phyloP scores from a whole-genome alignment of 2,329 filamentous ascomycete species.

The Alternaria ventricosa region DNA sequence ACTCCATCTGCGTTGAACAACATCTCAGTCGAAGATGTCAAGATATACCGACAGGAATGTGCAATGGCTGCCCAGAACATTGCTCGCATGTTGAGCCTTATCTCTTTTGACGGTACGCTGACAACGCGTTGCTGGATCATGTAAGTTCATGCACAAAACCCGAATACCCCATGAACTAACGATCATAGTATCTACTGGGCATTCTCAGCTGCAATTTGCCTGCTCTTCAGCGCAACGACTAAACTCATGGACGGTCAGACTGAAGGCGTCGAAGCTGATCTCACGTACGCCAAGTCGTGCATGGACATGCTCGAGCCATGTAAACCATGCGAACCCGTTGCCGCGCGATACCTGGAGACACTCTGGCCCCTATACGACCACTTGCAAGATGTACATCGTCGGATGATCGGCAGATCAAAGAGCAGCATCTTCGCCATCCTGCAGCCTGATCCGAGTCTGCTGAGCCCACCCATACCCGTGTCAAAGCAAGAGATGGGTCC shows the following conservation, averaged over 20 bases:
- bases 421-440: slow-evolving; percentile 45
- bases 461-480: slow-evolving; percentile 38
- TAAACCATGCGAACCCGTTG: slow-evolving; percentile 41
- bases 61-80: slow-evolving; percentile 45
- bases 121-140: slow-evolving; percentile 48
- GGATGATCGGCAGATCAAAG: slow-evolving; percentile 39
- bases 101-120: slow-evolving; percentile 44
- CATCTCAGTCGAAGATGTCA: slow-evolving; percentile 34
- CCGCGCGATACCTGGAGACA: slow-evolving; percentile 40
- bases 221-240: slow-evolving; percentile 44
- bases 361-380: slow-evolving; percentile 46
- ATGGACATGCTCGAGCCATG: slow-evolving; percentile 46
- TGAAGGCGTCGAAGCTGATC: slow-evolving; percentile 41
- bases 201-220: slow-evolving; percentile 43
- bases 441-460: slow-evolving; percentile 29
- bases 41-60: slow-evolving; percentile 40
- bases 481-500: slow-evolving; percentile 44
- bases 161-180: background rate
- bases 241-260: slow-evolving; percentile 42
- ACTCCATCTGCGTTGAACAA: slow-evolving; percentile 31
- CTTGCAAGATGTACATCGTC: slow-evolving; percentile 41
- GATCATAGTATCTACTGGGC: slow-evolving; percentile 44
- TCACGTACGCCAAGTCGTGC: slow-evolving; percentile 42
- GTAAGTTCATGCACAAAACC: background rate
- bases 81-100: slow-evolving; percentile 42